Evolutionary conservation across 1,284 basidiomycete genomes (phyloP).

Genomic region (Cutaneotrichosporon mucoides): DNA sequence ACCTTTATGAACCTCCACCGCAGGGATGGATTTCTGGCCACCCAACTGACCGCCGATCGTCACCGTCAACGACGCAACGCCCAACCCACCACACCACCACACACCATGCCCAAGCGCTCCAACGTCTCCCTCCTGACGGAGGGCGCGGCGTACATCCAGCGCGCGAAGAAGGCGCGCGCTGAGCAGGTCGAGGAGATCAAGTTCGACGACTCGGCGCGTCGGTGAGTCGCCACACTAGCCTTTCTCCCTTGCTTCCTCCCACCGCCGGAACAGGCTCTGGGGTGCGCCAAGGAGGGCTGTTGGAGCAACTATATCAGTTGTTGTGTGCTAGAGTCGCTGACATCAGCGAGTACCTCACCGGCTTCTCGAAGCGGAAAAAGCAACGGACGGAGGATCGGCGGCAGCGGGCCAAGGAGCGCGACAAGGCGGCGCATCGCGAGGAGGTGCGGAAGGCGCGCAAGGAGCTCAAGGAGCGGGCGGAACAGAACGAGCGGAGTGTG

Average conservation of each 20-base stretch:
- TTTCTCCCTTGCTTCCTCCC: too few relatives aligned
- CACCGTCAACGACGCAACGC: neutral
- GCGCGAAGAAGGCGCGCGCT: constrained; percentile 43
- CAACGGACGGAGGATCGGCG: constrained; percentile 46
- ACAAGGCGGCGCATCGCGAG: constrained; percentile 43
- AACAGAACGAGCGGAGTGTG: constrained; percentile 43
- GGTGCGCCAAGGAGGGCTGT: too few relatives aligned
- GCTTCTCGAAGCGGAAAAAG: constrained; percentile 50
- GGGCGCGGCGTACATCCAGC: constrained; percentile 46
- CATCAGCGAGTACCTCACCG: constrained; percentile 48
- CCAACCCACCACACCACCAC: neutral
- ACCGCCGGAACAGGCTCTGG: too few relatives aligned
- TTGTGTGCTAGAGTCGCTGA: neutral
- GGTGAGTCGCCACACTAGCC: constrained; percentile 25
- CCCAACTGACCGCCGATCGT: neutral
- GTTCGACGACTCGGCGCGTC: constrained; percentile 48
- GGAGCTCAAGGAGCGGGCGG: constrained; percentile 41
- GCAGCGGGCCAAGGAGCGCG: constrained; percentile 45
- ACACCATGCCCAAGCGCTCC: constrained; percentile 20
- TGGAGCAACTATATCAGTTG: too few relatives aligned
- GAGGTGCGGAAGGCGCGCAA: constrained; percentile 44
- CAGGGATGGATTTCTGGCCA: constrained; percentile 1
- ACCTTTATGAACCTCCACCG: neutral
- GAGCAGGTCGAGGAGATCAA: constrained; percentile 50
- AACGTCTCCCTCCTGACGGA: constrained; percentile 50